A percentile compares a stretch with the other conserved stretches of the same genome.
Conservation (phyloP, 179 eudicot species). For the Heliamphora pulchella region DNA sequence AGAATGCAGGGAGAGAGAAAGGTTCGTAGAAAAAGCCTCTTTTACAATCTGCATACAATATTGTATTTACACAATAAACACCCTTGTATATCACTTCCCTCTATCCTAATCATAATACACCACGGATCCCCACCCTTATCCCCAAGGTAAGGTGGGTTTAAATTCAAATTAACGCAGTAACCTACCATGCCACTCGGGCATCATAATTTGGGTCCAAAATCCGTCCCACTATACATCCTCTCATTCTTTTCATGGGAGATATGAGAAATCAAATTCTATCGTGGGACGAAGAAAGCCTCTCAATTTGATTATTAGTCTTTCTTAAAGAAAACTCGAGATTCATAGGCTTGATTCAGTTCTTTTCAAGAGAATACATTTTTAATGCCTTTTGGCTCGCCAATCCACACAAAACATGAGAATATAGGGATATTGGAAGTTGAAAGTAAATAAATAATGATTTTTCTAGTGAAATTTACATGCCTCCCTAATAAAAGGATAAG, state of each 20-base stretch:
- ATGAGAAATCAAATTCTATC: background rate
- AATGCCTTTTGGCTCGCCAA: background rate
- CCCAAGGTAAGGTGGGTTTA: too few species aligned
- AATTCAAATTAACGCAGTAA: too few species aligned
- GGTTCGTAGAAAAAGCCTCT: too few species aligned
- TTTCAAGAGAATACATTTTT: background rate
- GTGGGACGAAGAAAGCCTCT: background rate
- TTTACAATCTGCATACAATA: too few species aligned
- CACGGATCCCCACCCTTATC: too few species aligned
- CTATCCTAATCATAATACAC: too few species aligned
- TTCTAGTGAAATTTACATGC: background rate
- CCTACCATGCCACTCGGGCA: too few species aligned
- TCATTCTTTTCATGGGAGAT: background rate
- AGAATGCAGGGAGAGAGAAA: too few species aligned
- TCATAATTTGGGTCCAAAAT: background rate
- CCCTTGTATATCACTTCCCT: too few species aligned
- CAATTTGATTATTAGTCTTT: background rate
- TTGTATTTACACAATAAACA: too few species aligned
- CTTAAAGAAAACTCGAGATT: constrained; percentile 4
- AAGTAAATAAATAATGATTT: background rate
- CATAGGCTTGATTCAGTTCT: constrained; percentile 1
- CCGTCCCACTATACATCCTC: background rate
- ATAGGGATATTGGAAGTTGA: background rate
- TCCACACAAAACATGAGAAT: too few species aligned
- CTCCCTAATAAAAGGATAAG: background rate